Percentiles rank a stretch among this genome's conserved stretches.
These are phyloP conservation scores for Leccinum proliferum DNA, from an alignment of 1,284 basidiomycete species.

Conservation along the genomic window DNA sequence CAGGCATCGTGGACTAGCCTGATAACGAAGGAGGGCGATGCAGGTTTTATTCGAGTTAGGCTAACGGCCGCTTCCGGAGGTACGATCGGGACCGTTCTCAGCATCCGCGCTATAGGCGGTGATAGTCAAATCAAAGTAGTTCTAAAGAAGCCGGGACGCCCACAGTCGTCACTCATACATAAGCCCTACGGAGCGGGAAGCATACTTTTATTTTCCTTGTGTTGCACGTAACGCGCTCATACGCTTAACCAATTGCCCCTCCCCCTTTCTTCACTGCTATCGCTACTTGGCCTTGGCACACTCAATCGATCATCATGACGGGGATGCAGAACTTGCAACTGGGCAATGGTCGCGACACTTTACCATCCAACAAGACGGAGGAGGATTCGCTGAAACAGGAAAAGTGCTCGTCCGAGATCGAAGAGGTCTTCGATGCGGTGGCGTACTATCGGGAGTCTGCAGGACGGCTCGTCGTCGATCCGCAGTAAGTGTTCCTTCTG, in stretches of 20 bases:
- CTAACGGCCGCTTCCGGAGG: not conserved
- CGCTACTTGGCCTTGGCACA: not conserved
- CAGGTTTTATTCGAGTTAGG: not conserved
- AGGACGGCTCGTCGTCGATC: conserved; percentile 59
- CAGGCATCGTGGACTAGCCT: not conserved
- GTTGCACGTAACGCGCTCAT: not conserved
- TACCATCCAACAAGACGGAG: not conserved
- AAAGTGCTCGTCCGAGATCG: not conserved
- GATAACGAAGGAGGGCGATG: not conserved
- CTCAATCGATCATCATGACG: not conserved
- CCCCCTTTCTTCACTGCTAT: not conserved
- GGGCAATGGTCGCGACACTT: not conserved
- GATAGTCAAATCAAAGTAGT: not conserved
- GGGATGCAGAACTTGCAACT: not conserved
- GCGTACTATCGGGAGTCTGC: conserved; percentile 51
- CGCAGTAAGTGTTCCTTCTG: conserved; percentile 36
- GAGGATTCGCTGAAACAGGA: not conserved
- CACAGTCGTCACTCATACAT: not conserved
- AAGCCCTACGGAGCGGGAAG: not conserved
- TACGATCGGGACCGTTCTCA: not conserved
- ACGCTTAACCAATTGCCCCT: not conserved
- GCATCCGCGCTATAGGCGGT: not conserved
- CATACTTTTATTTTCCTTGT: not conserved
- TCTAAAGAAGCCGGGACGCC: not conserved
- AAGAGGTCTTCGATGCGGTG: conserved; percentile 35